Conservation (phyloP, 768 basidiomycete species). For the Rhizopogon sp. region DNA sequence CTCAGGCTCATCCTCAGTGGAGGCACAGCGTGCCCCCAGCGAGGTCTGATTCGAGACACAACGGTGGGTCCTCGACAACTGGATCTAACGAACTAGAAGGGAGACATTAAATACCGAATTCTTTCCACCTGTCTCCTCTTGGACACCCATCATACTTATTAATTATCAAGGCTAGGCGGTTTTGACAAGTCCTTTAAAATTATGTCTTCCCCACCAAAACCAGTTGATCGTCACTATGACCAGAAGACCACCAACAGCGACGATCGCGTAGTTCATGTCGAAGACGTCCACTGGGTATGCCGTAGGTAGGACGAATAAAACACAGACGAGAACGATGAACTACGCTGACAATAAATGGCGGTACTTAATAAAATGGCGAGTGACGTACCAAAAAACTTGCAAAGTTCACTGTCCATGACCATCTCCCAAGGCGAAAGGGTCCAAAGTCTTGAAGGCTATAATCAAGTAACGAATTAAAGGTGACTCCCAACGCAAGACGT, state of each 20-base stretch:
- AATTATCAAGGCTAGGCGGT: constrained; percentile 16
- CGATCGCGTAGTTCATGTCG: constrained; percentile 57
- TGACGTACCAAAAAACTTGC: constrained; percentile 38
- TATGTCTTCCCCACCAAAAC: constrained; percentile 36
- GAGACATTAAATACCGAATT: too few species aligned
- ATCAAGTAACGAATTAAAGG: constrained; percentile 40
- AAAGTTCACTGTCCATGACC: constrained; percentile 49
- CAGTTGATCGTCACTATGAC: constrained; percentile 42
- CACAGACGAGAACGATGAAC: constrained; percentile 50
- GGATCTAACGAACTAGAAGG: too few species aligned
- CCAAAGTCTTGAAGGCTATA: constrained; percentile 43
- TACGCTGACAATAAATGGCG: constrained; percentile 13
- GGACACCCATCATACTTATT: too few species aligned
- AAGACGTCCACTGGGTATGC: constrained; percentile 41
- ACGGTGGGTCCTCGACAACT: too few species aligned
- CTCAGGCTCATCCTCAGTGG: too few species aligned
- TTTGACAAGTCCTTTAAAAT: constrained; percentile 43
- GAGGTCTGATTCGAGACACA: too few species aligned
- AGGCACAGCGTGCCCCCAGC: too few species aligned
- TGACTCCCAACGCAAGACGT: constrained; percentile 29
- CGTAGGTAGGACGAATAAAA: constrained; percentile 55
- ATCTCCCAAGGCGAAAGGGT: constrained; percentile 47
- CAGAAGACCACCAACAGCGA: constrained; percentile 46
- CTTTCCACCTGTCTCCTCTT: too few species aligned
- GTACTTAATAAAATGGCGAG: background rate